These are phyloP conservation scores for Tuber indicum DNA, from an alignment of 495 filamentous ascomycete species.

Conservation along the genomic window DNA sequence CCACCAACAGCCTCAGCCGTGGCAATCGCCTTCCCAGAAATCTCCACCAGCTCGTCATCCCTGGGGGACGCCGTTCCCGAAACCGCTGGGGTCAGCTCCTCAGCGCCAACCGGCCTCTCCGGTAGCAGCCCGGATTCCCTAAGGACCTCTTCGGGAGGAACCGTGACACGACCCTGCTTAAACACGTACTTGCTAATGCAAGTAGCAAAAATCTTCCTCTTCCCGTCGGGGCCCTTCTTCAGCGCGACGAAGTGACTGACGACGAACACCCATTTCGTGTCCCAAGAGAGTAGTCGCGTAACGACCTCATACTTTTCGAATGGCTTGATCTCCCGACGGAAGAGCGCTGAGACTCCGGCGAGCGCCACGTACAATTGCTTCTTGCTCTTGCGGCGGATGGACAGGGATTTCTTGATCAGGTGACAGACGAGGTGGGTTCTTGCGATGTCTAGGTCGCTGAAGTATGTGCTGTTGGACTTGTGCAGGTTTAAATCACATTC, in stretches of 20 bases:
- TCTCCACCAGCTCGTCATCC: slow-evolving; percentile 56
- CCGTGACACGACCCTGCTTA: slow-evolving; percentile 78
- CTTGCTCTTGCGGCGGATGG: slow-evolving; percentile 11
- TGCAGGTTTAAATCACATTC: slow-evolving; percentile 80
- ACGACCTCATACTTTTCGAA: slow-evolving; percentile 67
- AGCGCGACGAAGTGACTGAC: slow-evolving; percentile 57
- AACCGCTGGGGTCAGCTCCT: slow-evolving; percentile 41
- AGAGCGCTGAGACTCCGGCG: slow-evolving; percentile 60
- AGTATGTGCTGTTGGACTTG: slow-evolving; percentile 80
- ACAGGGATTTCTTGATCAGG: slow-evolving; percentile 45
- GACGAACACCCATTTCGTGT: slow-evolving; percentile 77
- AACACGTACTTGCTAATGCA: slow-evolving; percentile 81
- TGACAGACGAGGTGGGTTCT: slow-evolving; percentile 58
- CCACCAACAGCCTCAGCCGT: slow-evolving; percentile 60
- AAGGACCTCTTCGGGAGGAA: slow-evolving; percentile 72
- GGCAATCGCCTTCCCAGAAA: slow-evolving; percentile 74
- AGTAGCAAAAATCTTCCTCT: slow-evolving; percentile 60
- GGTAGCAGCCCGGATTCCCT: slow-evolving; percentile 63
- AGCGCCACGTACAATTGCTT: slow-evolving; percentile 57
- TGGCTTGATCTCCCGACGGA: slow-evolving; percentile 63
- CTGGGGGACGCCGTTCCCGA: slow-evolving; percentile 24
- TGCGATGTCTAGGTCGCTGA: slow-evolving; percentile 68
- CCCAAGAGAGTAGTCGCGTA: slow-evolving; percentile 64
- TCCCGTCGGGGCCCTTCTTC: slow-evolving; percentile 44
- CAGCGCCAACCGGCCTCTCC: slow-evolving; percentile 41